Evolutionary conservation across 352 stramenopile species (phyloP).

Genomic region (Elongisporangium senticosum): DNA sequence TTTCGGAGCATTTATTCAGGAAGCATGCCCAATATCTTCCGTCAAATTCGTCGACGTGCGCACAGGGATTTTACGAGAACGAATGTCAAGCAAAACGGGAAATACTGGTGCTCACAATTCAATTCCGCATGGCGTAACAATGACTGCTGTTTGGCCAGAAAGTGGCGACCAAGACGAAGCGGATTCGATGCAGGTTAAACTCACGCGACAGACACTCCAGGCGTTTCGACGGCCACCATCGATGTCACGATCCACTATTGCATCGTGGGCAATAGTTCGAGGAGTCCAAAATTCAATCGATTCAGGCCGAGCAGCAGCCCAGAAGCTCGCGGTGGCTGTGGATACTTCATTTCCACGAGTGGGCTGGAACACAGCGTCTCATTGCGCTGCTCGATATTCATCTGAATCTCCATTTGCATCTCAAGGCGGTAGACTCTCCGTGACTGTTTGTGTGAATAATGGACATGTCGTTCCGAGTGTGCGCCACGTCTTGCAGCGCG

Average conservation of each 20-base stretch:
- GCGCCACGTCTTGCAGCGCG: constrained; percentile 33
- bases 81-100: not conserved
- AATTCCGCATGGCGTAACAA: not conserved
- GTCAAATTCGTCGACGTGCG: constrained; percentile 68
- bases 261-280: constrained; percentile 21
- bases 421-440: constrained; percentile 7
- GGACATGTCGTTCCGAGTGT: constrained; percentile 35
- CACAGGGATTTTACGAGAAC: constrained; percentile 26
- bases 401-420: constrained; percentile 14
- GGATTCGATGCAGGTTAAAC: not conserved
- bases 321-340: constrained; percentile 7
- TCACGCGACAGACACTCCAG: not conserved
- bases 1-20: constrained; percentile 47
- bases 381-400: constrained; percentile 12
- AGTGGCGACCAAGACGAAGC: not conserved
- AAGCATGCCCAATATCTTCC: constrained; percentile 49
- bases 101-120: not conserved
- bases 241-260: constrained; percentile 5
- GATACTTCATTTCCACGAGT: constrained; percentile 17
- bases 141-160: not conserved
- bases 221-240: not conserved
- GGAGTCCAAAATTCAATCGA: constrained; percentile 8
- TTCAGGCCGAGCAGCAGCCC: not conserved
- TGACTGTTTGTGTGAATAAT: constrained; percentile 47
- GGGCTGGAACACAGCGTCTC: constrained; percentile 13